phyloP scores from a whole-genome alignment of 345 rosid genomes.

The Boechera retrofracta region DNA sequence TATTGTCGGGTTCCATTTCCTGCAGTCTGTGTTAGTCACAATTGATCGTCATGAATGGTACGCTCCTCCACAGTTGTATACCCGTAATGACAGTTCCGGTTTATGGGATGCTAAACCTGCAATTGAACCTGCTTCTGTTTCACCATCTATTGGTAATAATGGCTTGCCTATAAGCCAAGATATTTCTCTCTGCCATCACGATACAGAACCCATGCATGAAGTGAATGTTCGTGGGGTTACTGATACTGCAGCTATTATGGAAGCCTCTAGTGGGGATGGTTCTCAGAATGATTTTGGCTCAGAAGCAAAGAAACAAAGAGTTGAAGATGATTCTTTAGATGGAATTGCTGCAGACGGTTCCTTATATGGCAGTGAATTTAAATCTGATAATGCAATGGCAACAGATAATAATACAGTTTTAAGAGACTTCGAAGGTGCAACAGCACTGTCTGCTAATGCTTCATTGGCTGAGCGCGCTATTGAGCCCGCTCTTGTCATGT shows the following conservation, averaged over 20 bases:
- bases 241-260: conserved; percentile 61
- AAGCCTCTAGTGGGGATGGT: conserved; percentile 56
- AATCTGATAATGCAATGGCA: conserved; percentile 55
- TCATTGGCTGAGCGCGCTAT: conserved; percentile 81
- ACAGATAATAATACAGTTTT: conserved; percentile 53
- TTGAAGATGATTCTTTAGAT: conserved; percentile 61
- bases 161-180: conserved; percentile 43
- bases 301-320: conserved; percentile 67
- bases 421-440: conserved; percentile 56
- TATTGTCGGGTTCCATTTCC: conserved; percentile 34
- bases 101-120: conserved; percentile 83
- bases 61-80: conserved; percentile 85
- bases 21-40: conserved; percentile 88
- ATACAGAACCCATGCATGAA: conserved; percentile 57
- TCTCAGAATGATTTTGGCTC: conserved; percentile 59
- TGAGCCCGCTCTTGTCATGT: conserved; percentile 94
- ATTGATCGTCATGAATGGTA: conserved; percentile 98
- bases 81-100: conserved; percentile 88
- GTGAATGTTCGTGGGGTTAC: conserved; percentile 54
- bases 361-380: conserved; percentile 52
- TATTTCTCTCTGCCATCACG: conserved; percentile 48
- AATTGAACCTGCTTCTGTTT: conserved; percentile 46
- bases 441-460: conserved; percentile 62
- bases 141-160: conserved; percentile 49
- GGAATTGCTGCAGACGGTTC: conserved; percentile 53